Evolutionary conservation across 2,329 filamentous ascomycete species (phyloP), one percentile per base, ranked within the genome.

Genomic region (Plectosphaerella cucumerina): DNA sequence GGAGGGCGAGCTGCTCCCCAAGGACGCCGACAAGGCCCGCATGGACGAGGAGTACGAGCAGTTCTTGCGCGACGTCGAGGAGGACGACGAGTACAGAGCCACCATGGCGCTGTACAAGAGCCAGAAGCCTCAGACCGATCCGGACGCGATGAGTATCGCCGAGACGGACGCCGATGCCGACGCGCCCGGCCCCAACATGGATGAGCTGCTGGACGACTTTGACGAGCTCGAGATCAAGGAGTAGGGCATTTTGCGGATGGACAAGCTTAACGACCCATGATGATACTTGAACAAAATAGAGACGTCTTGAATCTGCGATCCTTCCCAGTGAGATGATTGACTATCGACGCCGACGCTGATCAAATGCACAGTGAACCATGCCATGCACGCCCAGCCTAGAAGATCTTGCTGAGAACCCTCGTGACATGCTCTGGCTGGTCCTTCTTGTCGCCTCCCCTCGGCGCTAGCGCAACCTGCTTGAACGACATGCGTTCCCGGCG

Each of bases 41-140:
- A 84, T 96, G 75, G 92, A 97, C 65, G 82, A 86, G 58, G 94
- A 99, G 70, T 99, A 96, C 72, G 94, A 99, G 75, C 84, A 92
- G 82, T 99, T 99, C 83, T 74, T 99, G 76, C 86, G 88, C 44
- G 94, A 99, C 68, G 90, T 99, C 11, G 95, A 99, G 71, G 92
- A 97, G 66, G 94, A 99, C 67, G 81, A 88, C 48, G 94, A 99
- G 64, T 77, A 97, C 59, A 80, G 94, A 50, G 81, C 85, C 42
- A 91, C 90, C 1, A 75, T 99, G 65, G 89, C 90, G 44, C 68
- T 99, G 61, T 99, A 96, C 75, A 96, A 93, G 74, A 80, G 77
- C 54, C 70, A 77, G 60, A 70, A 76, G 65, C 75, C 71, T 66
- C 69, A 73, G 66, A 60, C 64, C 49, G 78, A 82, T 51, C 70